phyloP scores from a whole-genome alignment of 257 asterid genomes.

The Solanum pimpinellifolium region DNA sequence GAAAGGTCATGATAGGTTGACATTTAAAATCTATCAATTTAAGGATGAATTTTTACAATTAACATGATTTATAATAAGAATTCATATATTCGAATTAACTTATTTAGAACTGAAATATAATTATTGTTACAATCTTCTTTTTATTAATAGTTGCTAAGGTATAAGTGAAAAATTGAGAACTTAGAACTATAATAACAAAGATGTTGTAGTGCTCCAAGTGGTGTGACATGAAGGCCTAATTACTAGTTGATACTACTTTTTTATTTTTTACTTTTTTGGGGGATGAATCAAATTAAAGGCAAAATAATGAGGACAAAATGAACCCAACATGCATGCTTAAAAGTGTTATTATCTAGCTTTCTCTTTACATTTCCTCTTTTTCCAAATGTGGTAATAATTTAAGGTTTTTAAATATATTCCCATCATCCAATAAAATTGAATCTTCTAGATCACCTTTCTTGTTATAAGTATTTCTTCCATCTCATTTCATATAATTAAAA shows the following conservation, averaged over 20 bases:
- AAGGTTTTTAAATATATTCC: slow-evolving; percentile 13
- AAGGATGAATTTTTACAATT: background rate
- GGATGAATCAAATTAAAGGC: background rate
- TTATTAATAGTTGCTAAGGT: background rate
- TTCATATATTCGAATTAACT: background rate
- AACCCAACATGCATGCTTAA: background rate
- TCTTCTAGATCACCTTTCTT: background rate
- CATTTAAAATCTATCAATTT: background rate
- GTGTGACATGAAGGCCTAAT: background rate
- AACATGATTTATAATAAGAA: background rate
- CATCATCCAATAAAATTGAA: background rate
- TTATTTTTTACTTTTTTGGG: background rate
- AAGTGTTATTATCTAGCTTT: background rate
- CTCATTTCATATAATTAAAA: background rate
- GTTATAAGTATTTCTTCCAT: background rate
- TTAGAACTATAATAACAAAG: background rate
- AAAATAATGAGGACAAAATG: background rate
- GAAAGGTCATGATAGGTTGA: background rate
- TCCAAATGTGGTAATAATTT: slow-evolving; percentile 25
- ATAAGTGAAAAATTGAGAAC: too few species aligned
- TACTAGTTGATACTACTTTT: background rate
- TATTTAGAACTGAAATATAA: background rate
- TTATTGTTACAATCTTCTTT: background rate
- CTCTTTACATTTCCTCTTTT: background rate
- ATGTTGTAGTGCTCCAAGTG: background rate